phyloP scores from a whole-genome alignment of 805 yeast genomes.

The Barnettozyma siamensis region DNA sequence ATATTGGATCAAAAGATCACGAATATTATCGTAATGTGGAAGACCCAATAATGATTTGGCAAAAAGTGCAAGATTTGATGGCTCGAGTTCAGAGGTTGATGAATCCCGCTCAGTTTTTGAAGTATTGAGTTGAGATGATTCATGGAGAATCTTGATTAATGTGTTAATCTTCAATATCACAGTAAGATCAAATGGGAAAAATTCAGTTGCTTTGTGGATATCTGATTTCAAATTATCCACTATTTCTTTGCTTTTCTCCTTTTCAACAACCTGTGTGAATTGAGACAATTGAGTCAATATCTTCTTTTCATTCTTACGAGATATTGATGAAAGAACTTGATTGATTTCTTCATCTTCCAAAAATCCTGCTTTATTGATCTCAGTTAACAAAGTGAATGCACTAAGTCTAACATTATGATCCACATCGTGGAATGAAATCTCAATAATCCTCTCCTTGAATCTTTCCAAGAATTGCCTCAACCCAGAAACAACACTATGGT shows the following conservation, averaged over 20 bases:
- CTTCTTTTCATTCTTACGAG: conserved; percentile 25
- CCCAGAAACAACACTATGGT: conserved; percentile 47
- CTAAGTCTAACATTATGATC: conserved; percentile 49
- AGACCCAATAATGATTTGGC: conserved; percentile 30
- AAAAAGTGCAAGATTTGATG: conserved; percentile 15
- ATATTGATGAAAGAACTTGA: conserved; percentile 39
- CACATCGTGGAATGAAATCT: conserved; percentile 52
- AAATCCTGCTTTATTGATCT: conserved; percentile 54
- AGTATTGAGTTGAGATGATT: conserved; percentile 19
- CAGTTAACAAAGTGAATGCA: conserved; percentile 47
- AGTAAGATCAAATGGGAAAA: conserved; percentile 24
- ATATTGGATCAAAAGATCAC: conserved; percentile 38
- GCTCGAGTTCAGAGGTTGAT: not conserved
- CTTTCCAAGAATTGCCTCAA: conserved; percentile 75
- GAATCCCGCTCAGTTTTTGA: too few relatives aligned
- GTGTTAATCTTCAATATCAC: conserved; percentile 25
- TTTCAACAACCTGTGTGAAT: conserved; percentile 43
- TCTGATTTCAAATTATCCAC: conserved; percentile 30
- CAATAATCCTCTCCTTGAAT: conserved; percentile 58
- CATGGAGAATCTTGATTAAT: conserved; percentile 25
- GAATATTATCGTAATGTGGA: conserved; percentile 15
- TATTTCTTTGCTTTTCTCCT: conserved; percentile 32
- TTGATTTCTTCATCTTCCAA: conserved; percentile 53
- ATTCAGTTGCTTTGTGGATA: conserved; percentile 23
- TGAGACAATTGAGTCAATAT: conserved; percentile 45